Percentiles rank a stretch among this genome's conserved stretches.
These are phyloP conservation scores for Stagonosporopsis cucurbitacearum DNA, from an alignment of 2,329 filamentous ascomycete genomes.

Conservation along the genomic window DNA sequence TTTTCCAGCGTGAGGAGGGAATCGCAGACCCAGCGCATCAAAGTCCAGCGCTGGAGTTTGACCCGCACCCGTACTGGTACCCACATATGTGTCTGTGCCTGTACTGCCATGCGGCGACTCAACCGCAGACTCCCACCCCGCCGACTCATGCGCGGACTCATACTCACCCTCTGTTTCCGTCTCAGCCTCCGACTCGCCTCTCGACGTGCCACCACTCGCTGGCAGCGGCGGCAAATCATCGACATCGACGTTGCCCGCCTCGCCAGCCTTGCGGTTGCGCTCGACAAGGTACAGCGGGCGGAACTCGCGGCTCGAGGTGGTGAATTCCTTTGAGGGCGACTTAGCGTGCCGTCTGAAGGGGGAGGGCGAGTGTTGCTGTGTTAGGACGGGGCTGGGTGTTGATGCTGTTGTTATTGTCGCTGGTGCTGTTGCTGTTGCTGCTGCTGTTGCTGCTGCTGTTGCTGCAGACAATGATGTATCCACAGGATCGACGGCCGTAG, in stretches of 20 bases:
- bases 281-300: constrained; percentile 85
- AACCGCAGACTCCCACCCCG: constrained; percentile 44
- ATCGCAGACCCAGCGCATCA: constrained; percentile 30
- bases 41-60: constrained; percentile 26
- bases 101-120: constrained; percentile 49
- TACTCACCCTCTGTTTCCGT: constrained; percentile 54
- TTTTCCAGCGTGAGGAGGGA: constrained; percentile 26
- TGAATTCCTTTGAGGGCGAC: constrained; percentile 60
- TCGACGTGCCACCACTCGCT: constrained; percentile 51
- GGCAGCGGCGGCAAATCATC: constrained; percentile 61
- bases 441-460: too few species aligned
- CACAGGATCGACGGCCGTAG: too few species aligned
- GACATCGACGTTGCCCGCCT: constrained; percentile 25
- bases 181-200: neutral
- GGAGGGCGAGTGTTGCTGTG: constrained; percentile 42
- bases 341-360: constrained; percentile 56
- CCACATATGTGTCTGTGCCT: too few species aligned
- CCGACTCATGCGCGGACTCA: constrained; percentile 50
- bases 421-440: constrained; percentile 23
- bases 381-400: constrained; percentile 23
- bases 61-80: constrained; percentile 18
- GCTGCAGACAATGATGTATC: too few species aligned
- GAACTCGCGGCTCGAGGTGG: constrained; percentile 68
- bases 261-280: constrained; percentile 53
- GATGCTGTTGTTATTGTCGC: constrained; percentile 24